phyloP scores from a whole-genome alignment of 2,329 filamentous ascomycete species.

The Penicillium digitatum region DNA sequence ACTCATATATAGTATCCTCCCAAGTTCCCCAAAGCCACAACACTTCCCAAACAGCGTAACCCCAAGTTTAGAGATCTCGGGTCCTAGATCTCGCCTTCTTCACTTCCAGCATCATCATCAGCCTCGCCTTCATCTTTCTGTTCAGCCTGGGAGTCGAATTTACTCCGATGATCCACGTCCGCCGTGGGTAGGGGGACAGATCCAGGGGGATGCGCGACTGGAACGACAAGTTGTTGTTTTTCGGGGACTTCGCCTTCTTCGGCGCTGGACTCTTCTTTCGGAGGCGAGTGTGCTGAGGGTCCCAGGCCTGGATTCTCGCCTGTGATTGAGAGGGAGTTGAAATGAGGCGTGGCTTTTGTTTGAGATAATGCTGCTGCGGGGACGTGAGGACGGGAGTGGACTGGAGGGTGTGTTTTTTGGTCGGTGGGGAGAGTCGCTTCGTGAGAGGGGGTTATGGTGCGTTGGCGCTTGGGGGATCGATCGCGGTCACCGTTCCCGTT shows the following conservation, averaged over 20 bases:
- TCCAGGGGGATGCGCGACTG: background rate
- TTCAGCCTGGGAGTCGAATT: background rate
- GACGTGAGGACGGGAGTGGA: constrained; percentile 17
- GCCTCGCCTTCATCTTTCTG: constrained; percentile 12
- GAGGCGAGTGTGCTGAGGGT: background rate
- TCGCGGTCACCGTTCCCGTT: constrained; percentile 27
- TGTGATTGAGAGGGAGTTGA: background rate
- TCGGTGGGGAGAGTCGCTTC: background rate
- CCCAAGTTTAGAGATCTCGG: background rate
- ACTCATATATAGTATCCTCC: background rate
- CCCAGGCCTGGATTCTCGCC: background rate
- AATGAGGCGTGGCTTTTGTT: background rate
- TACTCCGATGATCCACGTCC: background rate
- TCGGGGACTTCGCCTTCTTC: constrained; percentile 22
- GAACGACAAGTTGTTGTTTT: constrained; percentile 1
- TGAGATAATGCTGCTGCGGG: constrained; percentile 14
- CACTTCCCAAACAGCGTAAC: too few relatives aligned
- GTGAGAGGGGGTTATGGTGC: constrained; percentile 25
- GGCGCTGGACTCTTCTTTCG: constrained; percentile 12
- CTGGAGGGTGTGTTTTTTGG: constrained; percentile 6
- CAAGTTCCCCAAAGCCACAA: background rate
- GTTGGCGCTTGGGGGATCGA: constrained; percentile 39
- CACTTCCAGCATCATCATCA: constrained; percentile 40
- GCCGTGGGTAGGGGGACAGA: background rate
- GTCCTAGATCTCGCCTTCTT: constrained; percentile 41